Base-by-base conservation (phyloP, 2,329 filamentous ascomycete genomes). In the Ophiostoma ips region DNA sequence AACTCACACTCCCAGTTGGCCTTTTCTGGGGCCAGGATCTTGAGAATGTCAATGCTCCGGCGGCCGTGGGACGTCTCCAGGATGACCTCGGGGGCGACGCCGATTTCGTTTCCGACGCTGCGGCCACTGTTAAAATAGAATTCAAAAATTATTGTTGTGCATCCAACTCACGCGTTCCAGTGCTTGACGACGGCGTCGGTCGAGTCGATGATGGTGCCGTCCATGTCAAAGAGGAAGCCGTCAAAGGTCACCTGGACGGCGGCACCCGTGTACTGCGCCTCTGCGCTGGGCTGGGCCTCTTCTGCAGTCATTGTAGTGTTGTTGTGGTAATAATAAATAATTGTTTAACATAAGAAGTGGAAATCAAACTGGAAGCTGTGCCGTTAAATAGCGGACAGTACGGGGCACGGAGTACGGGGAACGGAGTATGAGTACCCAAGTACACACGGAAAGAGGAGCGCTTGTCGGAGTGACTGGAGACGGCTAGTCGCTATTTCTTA, bases 1-100 rank as follows among this genome's bases (percentile, higher is more conserved):
- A 31, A 77, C 85, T 69, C 68, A 94, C 87, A 95, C 56, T 95
- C 87, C 87, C 85, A 90, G 59, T 83, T 95, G 38, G 92, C 92
- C 63, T 87, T 87, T 58, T 85, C 81, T 15, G 87, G 84, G 55
- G 86, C 82, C 52, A 95, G 77, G 28, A 89, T 70, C 63, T 77
- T 77, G 52, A 98, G 73, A 3, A 84, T 80, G 59, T 98, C 92
- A 60, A 96, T 95, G 57, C 81, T 87, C 52, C 92, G 74, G 53
- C 90, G 79, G 54, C 92, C 92, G 66, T 98, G 92, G 5, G 88
- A 95, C 10, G 87, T 94, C 59, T 87, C 76, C 24, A 96, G 75
- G 59, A 98, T 96, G 43, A 83, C 77, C 45, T 82, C 73, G n/a
- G 87, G 85, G 56, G 87, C 79, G 19, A 95, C 82, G 21, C 86